Percentiles rank a stretch among this genome's conserved stretches.
These are phyloP conservation scores for Peronospora belbahrii DNA, from an alignment of 352 stramenopile genomes.

Conservation along the genomic window DNA sequence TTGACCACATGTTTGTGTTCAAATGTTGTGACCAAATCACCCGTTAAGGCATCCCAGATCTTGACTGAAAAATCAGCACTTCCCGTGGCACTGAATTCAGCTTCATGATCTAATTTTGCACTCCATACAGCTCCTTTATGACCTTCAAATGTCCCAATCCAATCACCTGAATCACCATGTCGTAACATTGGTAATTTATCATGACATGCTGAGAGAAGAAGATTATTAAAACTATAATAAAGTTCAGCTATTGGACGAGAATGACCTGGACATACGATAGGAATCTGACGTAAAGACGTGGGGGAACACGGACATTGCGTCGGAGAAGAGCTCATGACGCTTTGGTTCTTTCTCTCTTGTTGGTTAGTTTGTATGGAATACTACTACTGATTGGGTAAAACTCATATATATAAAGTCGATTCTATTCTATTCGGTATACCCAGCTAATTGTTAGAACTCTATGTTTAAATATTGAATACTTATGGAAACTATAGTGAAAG, in stretches of 20 bases:
- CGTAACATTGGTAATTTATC: slow-evolving; percentile 88
- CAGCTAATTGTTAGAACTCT: no score
- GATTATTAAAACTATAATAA: slow-evolving; percentile 59
- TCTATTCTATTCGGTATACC: no score
- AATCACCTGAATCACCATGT: slow-evolving; percentile 79
- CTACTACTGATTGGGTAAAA: no score
- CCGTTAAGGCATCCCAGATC: slow-evolving; percentile 95
- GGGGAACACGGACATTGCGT: slow-evolving; percentile 30
- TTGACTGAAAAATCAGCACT: slow-evolving; percentile 93
- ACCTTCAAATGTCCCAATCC: slow-evolving; percentile 96
- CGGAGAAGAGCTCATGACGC: slow-evolving; percentile 17
- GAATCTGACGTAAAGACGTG: slow-evolving; percentile 69
- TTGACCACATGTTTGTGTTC: slow-evolving; percentile 97
- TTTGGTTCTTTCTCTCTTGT: no score
- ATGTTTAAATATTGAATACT: no score
- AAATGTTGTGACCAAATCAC: slow-evolving; percentile 88
- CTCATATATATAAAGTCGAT: no score
- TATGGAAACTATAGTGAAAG: no score
- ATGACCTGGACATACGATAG: slow-evolving; percentile 81
- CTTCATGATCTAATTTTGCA: slow-evolving; percentile 83
- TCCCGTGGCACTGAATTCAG: slow-evolving; percentile 82
- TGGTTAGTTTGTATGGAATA: no score
- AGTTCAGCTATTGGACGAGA: slow-evolving; percentile 73
- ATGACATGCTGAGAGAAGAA: slow-evolving; percentile 79
- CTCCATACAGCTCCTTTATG: slow-evolving; percentile 94